Base-by-base conservation (phyloP, 768 basidiomycete species). In the Pleurotus giganteus region DNA sequence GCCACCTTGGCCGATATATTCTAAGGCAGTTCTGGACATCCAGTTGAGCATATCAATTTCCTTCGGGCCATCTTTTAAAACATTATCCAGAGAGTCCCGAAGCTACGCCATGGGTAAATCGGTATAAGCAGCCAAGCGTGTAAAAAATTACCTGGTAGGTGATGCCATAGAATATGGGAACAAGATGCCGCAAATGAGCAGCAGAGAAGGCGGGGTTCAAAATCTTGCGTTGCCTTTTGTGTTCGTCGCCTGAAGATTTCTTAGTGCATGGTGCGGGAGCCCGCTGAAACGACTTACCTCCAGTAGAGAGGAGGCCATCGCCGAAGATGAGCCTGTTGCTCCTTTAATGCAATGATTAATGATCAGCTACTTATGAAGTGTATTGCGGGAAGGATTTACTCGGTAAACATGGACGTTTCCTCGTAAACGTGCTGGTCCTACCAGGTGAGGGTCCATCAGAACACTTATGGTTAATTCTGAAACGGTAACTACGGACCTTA, bases 1-100 rank as follows among this genome's bases (percentile, higher is more conserved):
- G 3, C 80, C 78, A 15, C 73, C 73, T 64, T 76, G 78, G 3
- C 76, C 78, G 39, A 82, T 72, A 39, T 80, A 64, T 56, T 82
- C 79, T 9, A 81, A 67, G 17, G 79, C 77, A 17, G 72, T 66
- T 7, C 79, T 70, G 17, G 73, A 60, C 62, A 69, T 68, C 73
- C 74, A 71, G 11, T 62, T 51, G 9, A 65, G 44, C 7, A 71
- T 32, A 49, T 76, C 72, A 36, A 76, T 57, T 70, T 74, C 72
- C 54, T 69, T 60, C 3, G 71, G 61, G 9, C 70, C 72, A 6
- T 66, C 54, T 4, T 61, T 34, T 4, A 70, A 63, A 55, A 65
- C 65, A 11, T 42, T 31, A 6, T 52, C 31, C 4, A 73, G 50
- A 3, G 60, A 57, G 19, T 59, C 46, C 27, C 60, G 62, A 23